Evolutionary conservation across 2,329 filamentous ascomycete species (phyloP), one percentile per base, ranked within the genome.

Genomic region (Trichocomaceae sp.): DNA sequence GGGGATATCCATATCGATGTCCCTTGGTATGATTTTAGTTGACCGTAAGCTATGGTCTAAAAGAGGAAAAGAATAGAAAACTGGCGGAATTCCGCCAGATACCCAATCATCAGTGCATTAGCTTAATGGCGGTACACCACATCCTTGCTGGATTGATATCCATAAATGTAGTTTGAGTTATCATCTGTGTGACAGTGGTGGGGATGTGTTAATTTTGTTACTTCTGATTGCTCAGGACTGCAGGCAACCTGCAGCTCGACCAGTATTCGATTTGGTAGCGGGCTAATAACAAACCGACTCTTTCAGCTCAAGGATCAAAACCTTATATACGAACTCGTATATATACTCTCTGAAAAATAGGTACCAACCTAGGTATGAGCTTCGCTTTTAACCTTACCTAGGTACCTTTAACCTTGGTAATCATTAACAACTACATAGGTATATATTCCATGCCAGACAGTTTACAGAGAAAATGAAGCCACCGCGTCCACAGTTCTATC

Each of bases 401-500:
- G n/a, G n/a, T n/a, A n/a, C n/a, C n/a, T n/a, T n/a, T n/a, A n/a
- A n/a, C n/a, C n/a, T n/a, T n/a, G n/a, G n/a, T 5, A 29, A 29
- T 29, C 26, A 6, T 29, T 10, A 26, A 26, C 23, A 26, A 26
- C 4, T n/a, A n/a, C 13, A 4, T n/a, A 39, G 35, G 15, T 17
- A 15, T 15, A 35, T 5, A 35, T 35, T 15, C 31, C 9, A 50
- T 20, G 6, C n/a, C 15, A 42, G n/a, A 50, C n/a, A 17, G 33
- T 6, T 6, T 3, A 10, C 22, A 15, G 33, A 10, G 8, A 17
- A 26, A 12, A 57, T 57, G 52, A 29, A 26, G 29, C 44, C 56
- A 26, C 35, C 5, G 15, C 57, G 52, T 31, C 62, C 61, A 12
- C 66, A 67, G 45, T 68, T 61, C 46, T 66, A 65, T 46, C 37